Percentiles rank a stretch among this genome's conserved stretches.
These are phyloP conservation scores for Wallemia ichthyophaga DNA, from an alignment of 1,284 basidiomycete species.

Conservation along the genomic window DNA sequence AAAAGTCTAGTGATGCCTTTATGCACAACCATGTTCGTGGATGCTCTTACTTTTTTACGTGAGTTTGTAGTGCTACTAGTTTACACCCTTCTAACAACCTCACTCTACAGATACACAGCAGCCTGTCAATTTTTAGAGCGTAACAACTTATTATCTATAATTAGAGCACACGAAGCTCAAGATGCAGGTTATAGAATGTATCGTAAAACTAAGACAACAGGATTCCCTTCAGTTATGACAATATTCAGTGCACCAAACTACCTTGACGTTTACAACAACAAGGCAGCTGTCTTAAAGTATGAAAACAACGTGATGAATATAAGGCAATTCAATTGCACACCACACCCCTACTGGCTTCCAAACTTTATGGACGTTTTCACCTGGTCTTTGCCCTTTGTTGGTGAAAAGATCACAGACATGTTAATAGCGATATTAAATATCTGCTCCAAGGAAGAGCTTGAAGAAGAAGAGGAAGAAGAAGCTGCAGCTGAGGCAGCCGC, in stretches of 20 bases:
- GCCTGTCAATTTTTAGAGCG: slow-evolving; percentile 79
- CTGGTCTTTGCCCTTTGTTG: slow-evolving; percentile 94
- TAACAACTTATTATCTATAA: slow-evolving; percentile 78
- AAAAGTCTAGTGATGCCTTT: slow-evolving; percentile 59
- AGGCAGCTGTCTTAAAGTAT: slow-evolving; percentile 83
- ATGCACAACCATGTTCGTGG: slow-evolving; percentile 78
- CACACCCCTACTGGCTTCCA: slow-evolving; percentile 84
- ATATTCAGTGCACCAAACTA: slow-evolving; percentile 90
- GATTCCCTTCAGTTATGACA: slow-evolving; percentile 58
- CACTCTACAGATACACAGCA: slow-evolving; percentile 40
- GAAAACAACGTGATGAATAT: slow-evolving; percentile 93
- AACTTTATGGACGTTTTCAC: slow-evolving; percentile 99
- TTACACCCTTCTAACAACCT: not conserved
- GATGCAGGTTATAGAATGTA: slow-evolving; percentile 96
- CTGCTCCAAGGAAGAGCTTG: slow-evolving; percentile 77
- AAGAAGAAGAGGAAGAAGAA: slow-evolving; percentile 44
- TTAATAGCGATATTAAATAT: slow-evolving; percentile 75
- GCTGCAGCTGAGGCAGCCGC: slow-evolving; percentile 6
- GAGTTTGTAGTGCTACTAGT: slow-evolving; percentile 13
- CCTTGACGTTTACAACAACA: slow-evolving; percentile 87
- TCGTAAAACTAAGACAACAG: slow-evolving; percentile 77
- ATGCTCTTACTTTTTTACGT: slow-evolving; percentile 93
- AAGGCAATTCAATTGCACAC: slow-evolving; percentile 75
- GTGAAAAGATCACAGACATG: slow-evolving; percentile 95
- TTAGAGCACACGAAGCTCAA: slow-evolving; percentile 79